Evolutionary conservation across 164 flowering plant species (phyloP).

Genomic region (Umbilicus rupestris): DNA sequence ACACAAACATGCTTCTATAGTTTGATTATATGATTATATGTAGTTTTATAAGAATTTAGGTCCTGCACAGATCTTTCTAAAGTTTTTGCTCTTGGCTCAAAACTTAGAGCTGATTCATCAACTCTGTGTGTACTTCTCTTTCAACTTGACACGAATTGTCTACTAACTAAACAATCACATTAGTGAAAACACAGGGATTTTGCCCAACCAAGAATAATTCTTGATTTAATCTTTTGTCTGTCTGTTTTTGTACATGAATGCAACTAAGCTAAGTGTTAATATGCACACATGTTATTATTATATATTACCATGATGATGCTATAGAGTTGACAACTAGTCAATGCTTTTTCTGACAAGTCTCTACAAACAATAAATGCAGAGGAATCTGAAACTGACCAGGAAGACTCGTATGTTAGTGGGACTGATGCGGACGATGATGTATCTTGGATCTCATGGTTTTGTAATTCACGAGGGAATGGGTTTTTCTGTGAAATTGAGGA

Average conservation of each 20-base stretch:
- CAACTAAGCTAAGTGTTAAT: no score
- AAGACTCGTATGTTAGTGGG: background rate
- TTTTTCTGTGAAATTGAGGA: constrained; percentile 3
- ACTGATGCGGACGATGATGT: background rate
- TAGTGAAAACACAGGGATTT: background rate
- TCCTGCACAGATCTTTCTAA: no score
- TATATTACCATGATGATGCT: no score
- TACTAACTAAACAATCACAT: background rate
- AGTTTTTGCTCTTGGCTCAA: no score
- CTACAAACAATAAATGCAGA: background rate
- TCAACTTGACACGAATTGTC: background rate
- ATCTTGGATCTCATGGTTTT: constrained; percentile 6
- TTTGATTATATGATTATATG: no score
- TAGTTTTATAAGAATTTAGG: no score
- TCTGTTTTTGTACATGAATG: background rate
- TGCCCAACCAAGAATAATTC: background rate
- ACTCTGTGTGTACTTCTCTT: no score
- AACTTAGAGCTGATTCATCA: no score
- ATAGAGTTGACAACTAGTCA: background rate
- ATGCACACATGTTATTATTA: no score
- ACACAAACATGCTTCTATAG: no score
- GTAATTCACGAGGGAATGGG: background rate
- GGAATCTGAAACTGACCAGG: background rate
- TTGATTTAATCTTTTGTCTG: background rate
- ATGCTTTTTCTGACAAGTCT: background rate